Percentiles rank a stretch among this genome's conserved stretches.
phyloP scores from a whole-genome alignment of 2,329 filamentous ascomycete genomes.

The Trichoderma koningiopsis region DNA sequence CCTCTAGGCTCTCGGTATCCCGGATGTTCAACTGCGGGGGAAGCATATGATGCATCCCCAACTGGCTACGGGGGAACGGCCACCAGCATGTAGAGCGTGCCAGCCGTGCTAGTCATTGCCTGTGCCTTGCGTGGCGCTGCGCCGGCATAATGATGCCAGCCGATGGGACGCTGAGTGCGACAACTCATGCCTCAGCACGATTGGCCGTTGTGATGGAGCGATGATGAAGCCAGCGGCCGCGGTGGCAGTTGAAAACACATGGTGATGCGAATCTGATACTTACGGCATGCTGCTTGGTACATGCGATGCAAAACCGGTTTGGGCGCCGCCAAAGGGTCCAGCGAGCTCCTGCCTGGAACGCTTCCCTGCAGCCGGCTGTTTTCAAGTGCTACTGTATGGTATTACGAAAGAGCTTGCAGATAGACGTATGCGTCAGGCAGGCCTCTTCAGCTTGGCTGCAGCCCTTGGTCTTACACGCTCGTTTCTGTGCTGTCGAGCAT shows the following conservation, averaged over 20 bases:
- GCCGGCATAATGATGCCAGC: conserved; percentile 1
- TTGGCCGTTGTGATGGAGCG: not conserved
- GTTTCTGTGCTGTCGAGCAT: not conserved
- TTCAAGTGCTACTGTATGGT: not conserved
- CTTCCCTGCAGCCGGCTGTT: conserved; percentile 4
- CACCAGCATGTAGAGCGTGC: not conserved
- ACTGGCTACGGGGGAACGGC: not conserved
- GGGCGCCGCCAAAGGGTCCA: not conserved
- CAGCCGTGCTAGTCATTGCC: conserved; percentile 4
- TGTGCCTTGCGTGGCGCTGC: conserved; percentile 25
- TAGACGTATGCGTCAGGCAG: not conserved
- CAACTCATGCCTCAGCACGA: not conserved
- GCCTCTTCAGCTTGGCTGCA: not conserved
- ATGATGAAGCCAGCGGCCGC: not conserved
- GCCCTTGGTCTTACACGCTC: not conserved
- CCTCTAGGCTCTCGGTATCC: conserved; percentile 20
- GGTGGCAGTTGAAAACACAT: not conserved
- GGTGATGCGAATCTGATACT: not conserved
- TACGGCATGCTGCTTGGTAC: not conserved
- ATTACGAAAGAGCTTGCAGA: not conserved
- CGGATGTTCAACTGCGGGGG: conserved; percentile 25
- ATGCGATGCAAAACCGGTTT: conserved; percentile 1
- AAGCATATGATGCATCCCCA: conserved; percentile 21
- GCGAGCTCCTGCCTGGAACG: conserved; percentile 18
- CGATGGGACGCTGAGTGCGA: not conserved